These are phyloP conservation scores for Daldinia sp. DNA, from an alignment of 2,329 filamentous ascomycete genomes.

Conservation along the genomic window DNA sequence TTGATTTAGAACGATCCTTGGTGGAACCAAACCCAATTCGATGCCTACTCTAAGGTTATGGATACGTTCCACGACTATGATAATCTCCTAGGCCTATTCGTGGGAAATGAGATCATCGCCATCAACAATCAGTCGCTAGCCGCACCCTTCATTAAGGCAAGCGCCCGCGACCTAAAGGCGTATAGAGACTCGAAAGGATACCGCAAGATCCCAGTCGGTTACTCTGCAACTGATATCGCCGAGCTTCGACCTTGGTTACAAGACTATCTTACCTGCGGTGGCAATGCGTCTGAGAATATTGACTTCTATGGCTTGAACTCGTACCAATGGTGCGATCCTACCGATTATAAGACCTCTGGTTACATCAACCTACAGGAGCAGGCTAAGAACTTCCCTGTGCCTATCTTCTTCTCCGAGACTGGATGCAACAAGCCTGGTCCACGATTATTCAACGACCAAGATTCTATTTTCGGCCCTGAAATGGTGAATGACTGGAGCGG, in stretches of 20 bases:
- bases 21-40: constrained; percentile 80
- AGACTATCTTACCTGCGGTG: constrained; percentile 82
- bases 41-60: constrained; percentile 77
- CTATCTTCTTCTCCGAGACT: constrained; percentile 90
- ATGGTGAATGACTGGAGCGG: constrained; percentile 81
- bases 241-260: constrained; percentile 72
- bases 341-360: constrained; percentile 71
- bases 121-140: constrained; percentile 68
- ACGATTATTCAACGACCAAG: constrained; percentile 77
- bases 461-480: constrained; percentile 77
- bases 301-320: constrained; percentile 91
- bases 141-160: constrained; percentile 86
- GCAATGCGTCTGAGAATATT: constrained; percentile 74
- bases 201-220: constrained; percentile 85
- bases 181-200: constrained; percentile 82
- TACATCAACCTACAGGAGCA: constrained; percentile 77
- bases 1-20: constrained; percentile 65
- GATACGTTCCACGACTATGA: constrained; percentile 82
- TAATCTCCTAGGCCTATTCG: constrained; percentile 85
- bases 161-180: constrained; percentile 83
- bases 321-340: constrained; percentile 81
- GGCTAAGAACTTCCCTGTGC: constrained; percentile 79
- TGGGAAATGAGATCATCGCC: constrained; percentile 90
- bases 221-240: constrained; percentile 87
- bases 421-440: constrained; percentile 78